Evolutionary conservation across 2,329 filamentous ascomycete genomes (phyloP).

Genomic region (Aspergillus hiratsukae): DNA sequence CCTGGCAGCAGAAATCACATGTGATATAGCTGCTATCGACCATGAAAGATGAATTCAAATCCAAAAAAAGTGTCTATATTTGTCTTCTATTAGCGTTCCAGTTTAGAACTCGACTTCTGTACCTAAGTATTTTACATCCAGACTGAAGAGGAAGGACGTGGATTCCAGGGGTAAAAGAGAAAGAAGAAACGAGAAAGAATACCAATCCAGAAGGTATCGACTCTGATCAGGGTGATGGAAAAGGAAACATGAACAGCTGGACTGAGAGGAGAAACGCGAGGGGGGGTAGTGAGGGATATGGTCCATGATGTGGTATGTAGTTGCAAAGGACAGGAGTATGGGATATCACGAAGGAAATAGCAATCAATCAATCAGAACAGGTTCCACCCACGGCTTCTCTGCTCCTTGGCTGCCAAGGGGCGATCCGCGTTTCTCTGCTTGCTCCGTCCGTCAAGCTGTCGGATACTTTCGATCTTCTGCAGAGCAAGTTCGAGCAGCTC

Average conservation of each 20-base stretch:
- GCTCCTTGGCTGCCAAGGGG: slow-evolving; percentile 31
- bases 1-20: not conserved
- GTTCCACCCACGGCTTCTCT: slow-evolving; percentile 39
- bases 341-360: not conserved
- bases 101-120: not conserved
- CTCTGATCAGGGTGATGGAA: not conserved
- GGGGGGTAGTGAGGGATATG: not conserved
- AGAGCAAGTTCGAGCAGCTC: slow-evolving; percentile 89
- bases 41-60: not conserved
- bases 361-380: slow-evolving; percentile 33
- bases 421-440: slow-evolving; percentile 48
- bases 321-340: slow-evolving; percentile 1
- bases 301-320: not conserved
- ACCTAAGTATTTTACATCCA: not conserved
- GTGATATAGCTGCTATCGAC: not conserved
- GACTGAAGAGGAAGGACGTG: not conserved
- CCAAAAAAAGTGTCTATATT: not conserved
- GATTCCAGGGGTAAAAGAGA: not conserved
- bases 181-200: not conserved
- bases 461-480: slow-evolving; percentile 89
- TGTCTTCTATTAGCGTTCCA: not conserved
- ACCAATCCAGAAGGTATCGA: not conserved
- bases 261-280: not conserved
- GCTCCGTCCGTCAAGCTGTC: slow-evolving; percentile 74
- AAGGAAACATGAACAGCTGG: not conserved